Percentiles rank a stretch among this genome's conserved stretches.
phyloP scores from a whole-genome alignment of 768 basidiomycete genomes.

The Pisolithus tinctorius region DNA sequence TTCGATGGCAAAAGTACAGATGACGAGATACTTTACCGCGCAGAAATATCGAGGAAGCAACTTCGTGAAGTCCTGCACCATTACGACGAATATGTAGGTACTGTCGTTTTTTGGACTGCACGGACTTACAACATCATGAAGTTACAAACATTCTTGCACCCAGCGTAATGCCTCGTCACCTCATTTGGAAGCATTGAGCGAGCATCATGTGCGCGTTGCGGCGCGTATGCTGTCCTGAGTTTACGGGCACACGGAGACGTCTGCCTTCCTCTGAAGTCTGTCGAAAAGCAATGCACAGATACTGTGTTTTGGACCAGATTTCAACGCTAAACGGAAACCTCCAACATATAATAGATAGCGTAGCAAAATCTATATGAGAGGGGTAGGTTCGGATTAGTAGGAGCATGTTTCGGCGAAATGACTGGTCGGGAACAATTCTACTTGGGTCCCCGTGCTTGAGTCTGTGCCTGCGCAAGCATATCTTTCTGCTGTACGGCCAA shows the following conservation, averaged over 20 bases:
- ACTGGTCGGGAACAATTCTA: not conserved
- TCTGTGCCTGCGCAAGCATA: conserved; percentile 44
- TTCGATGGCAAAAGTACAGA: conserved; percentile 90
- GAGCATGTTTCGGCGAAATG: too few relatives aligned
- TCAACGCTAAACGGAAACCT: too few relatives aligned
- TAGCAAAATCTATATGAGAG: too few relatives aligned
- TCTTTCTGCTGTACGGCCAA: conserved; percentile 76
- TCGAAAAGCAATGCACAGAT: too few relatives aligned
- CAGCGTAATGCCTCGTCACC: conserved; percentile 17
- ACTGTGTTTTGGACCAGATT: too few relatives aligned
- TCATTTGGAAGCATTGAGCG: too few relatives aligned
- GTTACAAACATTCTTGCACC: conserved; percentile 42
- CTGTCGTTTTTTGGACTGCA: not conserved
- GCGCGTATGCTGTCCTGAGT: too few relatives aligned
- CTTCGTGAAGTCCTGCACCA: conserved; percentile 76
- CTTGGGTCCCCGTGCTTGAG: conserved; percentile 26
- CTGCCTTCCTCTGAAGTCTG: too few relatives aligned
- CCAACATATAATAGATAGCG: too few relatives aligned
- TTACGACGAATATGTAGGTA: conserved; percentile 82
- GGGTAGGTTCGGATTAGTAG: too few relatives aligned
- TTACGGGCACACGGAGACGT: too few relatives aligned
- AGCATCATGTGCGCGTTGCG: too few relatives aligned
- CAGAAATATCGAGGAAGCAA: conserved; percentile 79
- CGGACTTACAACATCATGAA: conserved; percentile 11
- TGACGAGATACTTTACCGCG: conserved; percentile 89